A percentile compares a stretch with the other conserved stretches of the same genome.
phyloP scores from a whole-genome alignment of 176 grass and related monocot genomes.

The Chrysopogon serrulatus region DNA sequence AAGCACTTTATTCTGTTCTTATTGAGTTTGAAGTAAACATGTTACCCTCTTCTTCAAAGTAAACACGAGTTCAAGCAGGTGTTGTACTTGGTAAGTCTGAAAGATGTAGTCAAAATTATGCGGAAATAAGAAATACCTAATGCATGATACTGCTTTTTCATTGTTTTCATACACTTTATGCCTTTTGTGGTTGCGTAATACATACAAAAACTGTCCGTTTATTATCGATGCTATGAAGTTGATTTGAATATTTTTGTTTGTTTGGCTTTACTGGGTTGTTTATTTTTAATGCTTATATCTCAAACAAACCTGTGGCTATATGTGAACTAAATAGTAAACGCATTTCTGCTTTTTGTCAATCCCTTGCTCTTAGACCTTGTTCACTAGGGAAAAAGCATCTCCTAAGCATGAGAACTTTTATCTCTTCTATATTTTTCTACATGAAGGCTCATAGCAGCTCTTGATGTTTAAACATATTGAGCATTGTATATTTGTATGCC shows the following conservation, averaged over 20 bases:
- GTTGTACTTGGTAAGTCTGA: not conserved
- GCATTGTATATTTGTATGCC: constrained; percentile 1
- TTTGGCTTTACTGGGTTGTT: not conserved
- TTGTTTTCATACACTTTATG: not conserved
- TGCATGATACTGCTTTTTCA: not conserved
- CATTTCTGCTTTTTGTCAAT: not conserved
- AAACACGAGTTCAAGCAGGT: not conserved
- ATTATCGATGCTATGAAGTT: not conserved
- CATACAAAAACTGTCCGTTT: not conserved
- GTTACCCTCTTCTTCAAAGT: no score
- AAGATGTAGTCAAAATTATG: not conserved
- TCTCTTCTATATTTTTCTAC: not conserved
- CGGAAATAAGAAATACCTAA: not conserved
- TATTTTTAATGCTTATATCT: not conserved
- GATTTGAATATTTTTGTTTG: not conserved
- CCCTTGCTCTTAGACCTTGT: not conserved
- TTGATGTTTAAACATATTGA: not conserved
- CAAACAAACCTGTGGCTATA: not conserved
- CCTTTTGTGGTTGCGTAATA: not conserved
- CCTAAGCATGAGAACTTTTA: not conserved
- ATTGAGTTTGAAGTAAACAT: not conserved
- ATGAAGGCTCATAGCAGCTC: not conserved
- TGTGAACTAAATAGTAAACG: not conserved
- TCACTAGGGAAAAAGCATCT: not conserved
- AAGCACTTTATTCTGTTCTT: constrained; percentile 1